These are phyloP conservation scores for Linum lewisii DNA, from an alignment of 345 rosid species.

Conservation along the genomic window DNA sequence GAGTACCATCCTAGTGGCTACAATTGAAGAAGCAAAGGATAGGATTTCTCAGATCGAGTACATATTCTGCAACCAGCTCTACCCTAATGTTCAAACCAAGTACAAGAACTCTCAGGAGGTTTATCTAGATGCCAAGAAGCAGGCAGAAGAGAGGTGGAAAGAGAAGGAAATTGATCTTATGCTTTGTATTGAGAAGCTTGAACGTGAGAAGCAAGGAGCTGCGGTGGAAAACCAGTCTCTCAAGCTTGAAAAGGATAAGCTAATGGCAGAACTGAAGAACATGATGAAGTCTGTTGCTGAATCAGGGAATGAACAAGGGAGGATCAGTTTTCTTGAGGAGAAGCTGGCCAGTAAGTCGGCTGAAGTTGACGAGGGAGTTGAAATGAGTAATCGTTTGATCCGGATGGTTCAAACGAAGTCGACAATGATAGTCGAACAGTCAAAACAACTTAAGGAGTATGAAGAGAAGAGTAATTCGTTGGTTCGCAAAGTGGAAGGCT, in stretches of 20 bases:
- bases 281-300: slow-evolving; percentile 12
- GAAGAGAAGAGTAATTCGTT: slow-evolving; percentile 29
- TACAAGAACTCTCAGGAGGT: slow-evolving; percentile 42
- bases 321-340: slow-evolving; percentile 27
- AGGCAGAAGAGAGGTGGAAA: slow-evolving; percentile 45
- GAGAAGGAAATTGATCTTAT: slow-evolving; percentile 40
- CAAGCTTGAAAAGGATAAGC: slow-evolving; percentile 33
- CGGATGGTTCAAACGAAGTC: slow-evolving; percentile 36
- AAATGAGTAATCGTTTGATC: slow-evolving; percentile 29
- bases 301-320: slow-evolving; percentile 19
- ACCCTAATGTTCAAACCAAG: slow-evolving; percentile 51
- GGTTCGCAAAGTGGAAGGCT: slow-evolving; percentile 31
- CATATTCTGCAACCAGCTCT: slow-evolving; percentile 78
- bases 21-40: slow-evolving; percentile 87
- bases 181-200: slow-evolving; percentile 39
- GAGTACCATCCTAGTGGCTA: slow-evolving; percentile 69
- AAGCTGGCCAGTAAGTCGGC: slow-evolving; percentile 30
- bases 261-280: slow-evolving; percentile 20
- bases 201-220: slow-evolving; percentile 33
- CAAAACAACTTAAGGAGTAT: slow-evolving; percentile 24
- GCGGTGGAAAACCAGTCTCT: slow-evolving; percentile 33
- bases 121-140: slow-evolving; percentile 41
- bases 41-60: slow-evolving; percentile 86
- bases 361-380: slow-evolving; percentile 38
- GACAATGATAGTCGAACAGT: slow-evolving; percentile 13